phyloP scores from a whole-genome alignment of 495 filamentous ascomycete genomes.

The Amphirosellinia nigrospora region DNA sequence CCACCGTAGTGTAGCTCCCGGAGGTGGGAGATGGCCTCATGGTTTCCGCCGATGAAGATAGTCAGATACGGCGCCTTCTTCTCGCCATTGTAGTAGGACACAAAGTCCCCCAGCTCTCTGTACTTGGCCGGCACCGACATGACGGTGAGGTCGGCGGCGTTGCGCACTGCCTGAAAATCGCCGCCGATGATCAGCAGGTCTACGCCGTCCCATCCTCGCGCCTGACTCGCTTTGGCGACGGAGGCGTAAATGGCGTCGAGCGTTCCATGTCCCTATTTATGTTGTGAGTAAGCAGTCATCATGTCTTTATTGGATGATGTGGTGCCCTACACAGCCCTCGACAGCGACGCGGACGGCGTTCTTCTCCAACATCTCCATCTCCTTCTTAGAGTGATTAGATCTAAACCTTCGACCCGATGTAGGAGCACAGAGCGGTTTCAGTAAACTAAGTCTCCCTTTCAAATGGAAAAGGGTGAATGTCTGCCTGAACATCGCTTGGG shows the following conservation, averaged over 20 bases:
- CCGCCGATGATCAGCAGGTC: slow-evolving; percentile 89
- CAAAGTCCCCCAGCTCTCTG: slow-evolving; percentile 84
- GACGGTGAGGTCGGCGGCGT: slow-evolving; percentile 81
- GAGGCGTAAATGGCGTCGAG: slow-evolving; percentile 88
- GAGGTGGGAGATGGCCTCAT: slow-evolving; percentile 86
- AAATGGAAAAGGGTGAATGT: no score
- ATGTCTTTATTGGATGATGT: background rate
- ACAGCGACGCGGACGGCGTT: slow-evolving; percentile 62
- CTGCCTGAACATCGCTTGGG: no score
- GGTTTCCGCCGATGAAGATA: slow-evolving; percentile 91
- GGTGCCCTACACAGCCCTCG: slow-evolving; percentile 78
- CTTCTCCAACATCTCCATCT: slow-evolving; percentile 31
- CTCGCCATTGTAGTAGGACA: slow-evolving; percentile 85
- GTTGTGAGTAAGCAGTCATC: slow-evolving; percentile 16
- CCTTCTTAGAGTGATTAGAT: no score
- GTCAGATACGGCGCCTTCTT: slow-evolving; percentile 84
- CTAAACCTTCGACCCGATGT: background rate
- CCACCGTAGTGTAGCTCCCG: slow-evolving; percentile 95
- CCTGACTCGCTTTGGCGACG: slow-evolving; percentile 63
- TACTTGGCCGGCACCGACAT: slow-evolving; percentile 88
- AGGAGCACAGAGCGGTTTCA: no score
- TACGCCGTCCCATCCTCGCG: slow-evolving; percentile 74
- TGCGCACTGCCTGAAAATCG: slow-evolving; percentile 92
- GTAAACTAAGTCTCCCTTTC: background rate
- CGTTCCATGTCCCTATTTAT: slow-evolving; percentile 79